These are phyloP conservation scores for Closterium sp. DNA, from an alignment of 139 green algal species.

Conservation along the genomic window DNA sequence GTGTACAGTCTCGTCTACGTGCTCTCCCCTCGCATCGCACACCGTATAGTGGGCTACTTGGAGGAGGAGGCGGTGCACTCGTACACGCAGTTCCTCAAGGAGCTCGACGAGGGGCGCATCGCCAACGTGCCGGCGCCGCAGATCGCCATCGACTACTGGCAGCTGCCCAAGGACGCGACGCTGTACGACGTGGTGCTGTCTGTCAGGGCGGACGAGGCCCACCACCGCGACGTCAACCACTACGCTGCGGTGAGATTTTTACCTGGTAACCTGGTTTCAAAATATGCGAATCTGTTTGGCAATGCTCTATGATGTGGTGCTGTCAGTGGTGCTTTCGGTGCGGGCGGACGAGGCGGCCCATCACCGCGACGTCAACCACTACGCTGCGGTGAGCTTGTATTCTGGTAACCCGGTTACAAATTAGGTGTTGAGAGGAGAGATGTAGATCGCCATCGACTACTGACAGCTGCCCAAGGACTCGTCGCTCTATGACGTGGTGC, in stretches of 20 bases:
- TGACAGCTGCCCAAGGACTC: slow-evolving; percentile 57
- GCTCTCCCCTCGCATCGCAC: slow-evolving; percentile 72
- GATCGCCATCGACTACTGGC: slow-evolving; percentile 67
- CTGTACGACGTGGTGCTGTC: slow-evolving; percentile 80
- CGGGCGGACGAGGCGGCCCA: background rate
- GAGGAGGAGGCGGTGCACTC: slow-evolving; percentile 95
- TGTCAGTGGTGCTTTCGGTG: background rate
- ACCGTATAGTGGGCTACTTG: slow-evolving; percentile 87
- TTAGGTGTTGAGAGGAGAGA: too few relatives aligned
- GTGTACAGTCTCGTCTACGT: slow-evolving; percentile 80
- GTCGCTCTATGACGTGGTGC: slow-evolving; percentile 77
- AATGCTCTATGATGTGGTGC: background rate
- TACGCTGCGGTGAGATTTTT: too few relatives aligned
- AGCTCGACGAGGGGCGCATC: slow-evolving; percentile 72
- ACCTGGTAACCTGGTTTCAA: background rate
- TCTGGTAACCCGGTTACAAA: too few relatives aligned
- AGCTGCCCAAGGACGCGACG: slow-evolving; percentile 56
- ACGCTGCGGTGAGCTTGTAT: too few relatives aligned
- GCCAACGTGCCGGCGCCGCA: slow-evolving; percentile 59
- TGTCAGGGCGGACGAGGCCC: slow-evolving; percentile 81
- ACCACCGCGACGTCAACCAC: slow-evolving; percentile 82
- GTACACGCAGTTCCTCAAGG: slow-evolving; percentile 75
- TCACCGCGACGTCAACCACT: background rate
- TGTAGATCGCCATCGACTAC: slow-evolving; percentile 68
- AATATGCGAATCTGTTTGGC: background rate